Base-by-base conservation (phyloP, 208 protist species). In the Lotmaria passim region DNA sequence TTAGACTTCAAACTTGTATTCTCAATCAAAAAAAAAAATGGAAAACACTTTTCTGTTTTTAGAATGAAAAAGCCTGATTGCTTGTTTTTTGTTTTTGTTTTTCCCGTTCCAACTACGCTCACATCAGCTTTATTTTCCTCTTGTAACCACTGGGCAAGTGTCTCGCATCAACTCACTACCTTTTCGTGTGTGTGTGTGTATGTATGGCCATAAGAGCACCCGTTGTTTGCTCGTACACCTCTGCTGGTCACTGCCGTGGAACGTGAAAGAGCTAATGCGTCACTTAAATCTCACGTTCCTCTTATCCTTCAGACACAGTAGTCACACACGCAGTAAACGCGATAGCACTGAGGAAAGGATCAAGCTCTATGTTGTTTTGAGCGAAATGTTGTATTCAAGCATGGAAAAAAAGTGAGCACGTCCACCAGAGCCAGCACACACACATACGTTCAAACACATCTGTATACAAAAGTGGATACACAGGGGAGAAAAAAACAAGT, bases 51-150 rank as follows among this genome's bases (percentile, higher is more conserved):
- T 65, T 36, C 34, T 51, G 30, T 51, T 30, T 6, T 14, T 26
- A 52, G 11, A 64, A 64, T 51, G 51, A 46, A 48, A 46, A 60
- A 26, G 21, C 55, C 21, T 43, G 34, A 41, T 33, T 64, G 41
- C 34, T 56, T 19, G 36, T 15, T 50, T 69, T 19, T 19, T 4
- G 5, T 26, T 58, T 3, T 57, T 10, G 12, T 12, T 41, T 58
- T 58, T 24, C 17, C 31, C 52, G 31, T 55, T 55, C 14, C 38
- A 39, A 63, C 41, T 46, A 38, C 57, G 26, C 17, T 26, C 57
- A 51, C 26, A n/a, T 51, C 41, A 23, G 15, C 41, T 51, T 64
- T 36, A 10, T 26, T 53, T 31, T 23, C 26, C 44, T 51, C 23
- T 2, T 43, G 43, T 41, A 44, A 23, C 8, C 8, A 26, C 8